Evolutionary conservation across 2,329 filamentous ascomycete species (phyloP), one percentile per base, ranked within the genome.

Genomic region (Meredithiella fracta): DNA sequence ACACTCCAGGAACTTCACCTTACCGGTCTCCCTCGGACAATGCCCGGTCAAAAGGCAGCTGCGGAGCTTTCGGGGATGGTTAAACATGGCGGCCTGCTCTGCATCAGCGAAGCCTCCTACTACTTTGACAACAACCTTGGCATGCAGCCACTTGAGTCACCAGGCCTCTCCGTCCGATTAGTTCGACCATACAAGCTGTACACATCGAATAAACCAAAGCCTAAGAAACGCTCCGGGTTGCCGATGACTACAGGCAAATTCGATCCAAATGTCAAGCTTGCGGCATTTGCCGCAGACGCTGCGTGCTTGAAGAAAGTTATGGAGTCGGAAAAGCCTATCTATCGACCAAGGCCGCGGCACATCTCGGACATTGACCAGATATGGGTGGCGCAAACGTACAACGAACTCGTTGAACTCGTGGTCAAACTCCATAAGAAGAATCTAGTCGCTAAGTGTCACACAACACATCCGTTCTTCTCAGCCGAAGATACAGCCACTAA

Each of bases 11-110:
- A 78, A 62, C 66, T 78, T 42, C 68, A 73, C 50, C 62, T 78
- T 22, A 78, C 75, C 0, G 76, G 76, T 66, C 78, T 57, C 74
- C 75, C 0, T 68, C 66, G 42, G 73, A 76, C 56, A 71, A 75
- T 17, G 66, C 68, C 6, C 75, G 75, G 1, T 64, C 69, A 58
- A 74, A 73, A 59, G 70, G 71, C 11, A 68, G 68, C 29, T 6
- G 66, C 67, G 2, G 74, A 78, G 60, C 64, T 78, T 40, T 68
- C 69, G n/a, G 73, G 74, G 2, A 70, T 78, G 63, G 63, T 78
- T 55, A 76, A 71, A 59, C 73, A 78, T 47, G 74, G 77, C 57
- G 76, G 76, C 1, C 67, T 78, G 8, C 70, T 74, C 37, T 65
- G 78, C 17, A 72, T 73, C 47, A 70, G 72, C 3, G 66, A 67